A percentile compares a stretch with the other conserved stretches of the same genome.
phyloP scores from a whole-genome alignment of 495 filamentous ascomycete genomes.

The Mytilinidion resinicola region DNA sequence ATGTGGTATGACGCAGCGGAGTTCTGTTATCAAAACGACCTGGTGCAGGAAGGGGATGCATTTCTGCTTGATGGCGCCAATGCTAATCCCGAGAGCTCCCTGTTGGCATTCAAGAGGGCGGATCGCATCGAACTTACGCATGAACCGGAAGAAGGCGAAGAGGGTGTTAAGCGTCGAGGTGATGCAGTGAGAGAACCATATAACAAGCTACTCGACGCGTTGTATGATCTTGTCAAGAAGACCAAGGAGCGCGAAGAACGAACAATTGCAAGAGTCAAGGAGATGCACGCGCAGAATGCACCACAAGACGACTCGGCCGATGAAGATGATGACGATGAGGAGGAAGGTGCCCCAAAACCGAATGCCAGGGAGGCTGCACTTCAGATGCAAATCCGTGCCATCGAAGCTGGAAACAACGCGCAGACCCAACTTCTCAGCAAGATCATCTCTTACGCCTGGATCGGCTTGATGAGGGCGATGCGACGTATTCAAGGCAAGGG shows the following conservation, averaged over 20 bases:
- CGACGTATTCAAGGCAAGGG: conserved; percentile 92
- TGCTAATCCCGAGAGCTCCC: conserved; percentile 88
- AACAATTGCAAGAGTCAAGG: conserved; percentile 66
- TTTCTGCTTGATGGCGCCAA: conserved; percentile 75
- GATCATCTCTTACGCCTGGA: conserved; percentile 86
- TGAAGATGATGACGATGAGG: conserved; percentile 49
- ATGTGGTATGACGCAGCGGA: conserved; percentile 94
- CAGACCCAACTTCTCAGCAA: conserved; percentile 68
- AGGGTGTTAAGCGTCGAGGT: conserved; percentile 59
- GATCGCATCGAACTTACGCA: conserved; percentile 72
- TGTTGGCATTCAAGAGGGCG: conserved; percentile 81
- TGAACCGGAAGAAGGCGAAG: conserved; percentile 58
- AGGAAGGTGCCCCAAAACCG: conserved; percentile 47
- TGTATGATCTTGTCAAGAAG: conserved; percentile 73
- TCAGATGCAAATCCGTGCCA: conserved; percentile 55
- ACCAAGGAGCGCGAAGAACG: conserved; percentile 65
- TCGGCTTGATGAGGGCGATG: conserved; percentile 87
- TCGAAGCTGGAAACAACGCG: conserved; percentile 61
- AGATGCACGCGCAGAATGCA: conserved; percentile 30
- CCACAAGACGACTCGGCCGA: conserved; percentile 46
- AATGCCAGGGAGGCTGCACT: conserved; percentile 29
- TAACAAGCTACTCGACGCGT: conserved; percentile 71
- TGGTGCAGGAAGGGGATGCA: conserved; percentile 61
- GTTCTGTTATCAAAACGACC: conserved; percentile 77
- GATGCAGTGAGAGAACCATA: conserved; percentile 72